Evolutionary conservation across 1,284 basidiomycete species (phyloP).

Genomic region (Coniferiporia sulphurascens): DNA sequence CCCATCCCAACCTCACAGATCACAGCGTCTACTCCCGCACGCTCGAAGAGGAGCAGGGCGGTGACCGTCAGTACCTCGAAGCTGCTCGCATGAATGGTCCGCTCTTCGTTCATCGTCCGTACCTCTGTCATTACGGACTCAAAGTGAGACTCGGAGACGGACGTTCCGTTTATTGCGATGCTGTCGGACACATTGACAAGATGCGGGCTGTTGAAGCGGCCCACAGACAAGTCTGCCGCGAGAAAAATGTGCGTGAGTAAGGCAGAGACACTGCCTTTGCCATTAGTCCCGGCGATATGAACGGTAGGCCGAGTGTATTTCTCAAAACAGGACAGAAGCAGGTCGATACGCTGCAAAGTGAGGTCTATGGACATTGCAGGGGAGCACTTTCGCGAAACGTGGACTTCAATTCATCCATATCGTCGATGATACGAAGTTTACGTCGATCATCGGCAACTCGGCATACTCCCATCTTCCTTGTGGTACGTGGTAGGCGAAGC

Average conservation of each 20-base stretch:
- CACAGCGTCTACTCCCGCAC: slow-evolving; percentile 66
- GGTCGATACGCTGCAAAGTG: slow-evolving; percentile 65
- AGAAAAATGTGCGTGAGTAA: slow-evolving; percentile 75
- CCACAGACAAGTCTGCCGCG: slow-evolving; percentile 49
- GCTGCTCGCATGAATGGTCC: slow-evolving; percentile 50
- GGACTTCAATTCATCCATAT: not conserved
- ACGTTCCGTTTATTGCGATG: slow-evolving; percentile 62
- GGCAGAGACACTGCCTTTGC: slow-evolving; percentile 91
- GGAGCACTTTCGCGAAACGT: not conserved
- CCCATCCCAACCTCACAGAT: slow-evolving; percentile 96
- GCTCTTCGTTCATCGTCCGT: slow-evolving; percentile 42
- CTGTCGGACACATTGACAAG: slow-evolving; percentile 77
- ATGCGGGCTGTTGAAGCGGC: slow-evolving; percentile 92
- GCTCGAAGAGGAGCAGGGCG: slow-evolving; percentile 72
- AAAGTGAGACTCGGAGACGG: slow-evolving; percentile 53
- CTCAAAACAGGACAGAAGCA: slow-evolving; percentile 56
- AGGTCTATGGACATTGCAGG: slow-evolving; percentile 69
- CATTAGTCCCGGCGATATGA: slow-evolving; percentile 95
- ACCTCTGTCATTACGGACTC: slow-evolving; percentile 45
- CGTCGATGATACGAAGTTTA: not conserved
- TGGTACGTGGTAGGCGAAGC: too few species aligned
- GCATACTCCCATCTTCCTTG: not conserved
- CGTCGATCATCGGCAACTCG: not conserved
- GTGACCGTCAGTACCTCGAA: slow-evolving; percentile 87
- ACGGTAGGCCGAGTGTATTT: slow-evolving; percentile 77